These are phyloP conservation scores for Sungouiozyma ichnusensis DNA, from an alignment of 805 yeast species.

Conservation along the genomic window DNA sequence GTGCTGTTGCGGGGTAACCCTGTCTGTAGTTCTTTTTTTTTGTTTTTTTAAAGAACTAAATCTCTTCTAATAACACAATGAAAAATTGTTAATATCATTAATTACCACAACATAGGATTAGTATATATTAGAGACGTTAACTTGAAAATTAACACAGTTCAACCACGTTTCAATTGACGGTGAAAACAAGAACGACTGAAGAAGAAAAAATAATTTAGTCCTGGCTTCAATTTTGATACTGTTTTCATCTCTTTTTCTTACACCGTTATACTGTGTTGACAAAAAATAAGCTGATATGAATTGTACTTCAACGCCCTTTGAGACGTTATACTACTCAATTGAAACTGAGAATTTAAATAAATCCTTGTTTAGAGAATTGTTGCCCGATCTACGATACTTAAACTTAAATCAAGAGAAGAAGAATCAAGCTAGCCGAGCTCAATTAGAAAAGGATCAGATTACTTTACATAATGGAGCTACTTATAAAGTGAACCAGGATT, in stretches of 20 bases:
- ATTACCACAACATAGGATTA: neutral
- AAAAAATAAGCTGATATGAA: constrained; percentile 11
- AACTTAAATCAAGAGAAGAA: constrained; percentile 30
- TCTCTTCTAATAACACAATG: neutral
- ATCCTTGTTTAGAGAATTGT: constrained; percentile 26
- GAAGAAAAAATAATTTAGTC: neutral
- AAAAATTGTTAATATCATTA: neutral
- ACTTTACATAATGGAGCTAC: constrained; percentile 37
- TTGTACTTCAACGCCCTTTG: constrained; percentile 28
- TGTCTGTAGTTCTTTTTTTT: neutral
- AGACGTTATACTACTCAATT: constrained; percentile 39
- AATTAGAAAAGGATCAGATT: constrained; percentile 37
- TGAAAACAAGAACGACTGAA: neutral
- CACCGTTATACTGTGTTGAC: neutral
- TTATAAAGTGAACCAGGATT: constrained; percentile 54
- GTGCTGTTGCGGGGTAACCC: neutral
- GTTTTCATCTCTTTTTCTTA: neutral
- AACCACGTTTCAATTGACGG: neutral
- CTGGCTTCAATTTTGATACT: neutral
- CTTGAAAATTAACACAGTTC: neutral
- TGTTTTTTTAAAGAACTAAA: no score
- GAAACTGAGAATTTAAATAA: constrained; percentile 20
- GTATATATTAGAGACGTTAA: no score
- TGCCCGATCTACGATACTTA: constrained; percentile 37
- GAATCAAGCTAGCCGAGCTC: constrained; percentile 37